Evolutionary conservation across 2,329 filamentous ascomycete species (phyloP), one percentile per base, ranked within the genome.

Genomic region (Cordyceps cicadae): DNA sequence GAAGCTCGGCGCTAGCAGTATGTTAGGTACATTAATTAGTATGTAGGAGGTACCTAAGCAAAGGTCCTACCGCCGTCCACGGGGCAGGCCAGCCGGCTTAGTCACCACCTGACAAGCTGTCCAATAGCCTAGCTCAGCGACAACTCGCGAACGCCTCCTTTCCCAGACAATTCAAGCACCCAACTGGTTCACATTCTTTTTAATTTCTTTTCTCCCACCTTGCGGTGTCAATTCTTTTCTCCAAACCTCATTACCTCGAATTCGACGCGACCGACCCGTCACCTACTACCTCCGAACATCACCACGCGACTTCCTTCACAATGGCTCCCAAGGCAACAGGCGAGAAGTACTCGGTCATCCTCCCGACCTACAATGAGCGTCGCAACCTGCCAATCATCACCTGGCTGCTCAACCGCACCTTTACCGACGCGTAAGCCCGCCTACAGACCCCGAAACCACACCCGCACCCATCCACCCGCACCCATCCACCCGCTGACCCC

Each of bases 351-450:
- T 96, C 93, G 67, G 88, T 99, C 72, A 93, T 99, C 72, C 86
- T 99, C 66, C 94, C 94, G 62, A 99, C 94, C 64, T 99, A 96
- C 85, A 97, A 99, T 76, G 94, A 99, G 84, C 90, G 94, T 72
- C 87, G 87, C 75, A 99, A 99, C 79, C 86, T 99, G 67, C 94
- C 94, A 70, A 94, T 99, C 74, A 91, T 97, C 72, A 85, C 88
- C 70, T 97, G 92, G 90, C 80, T 99, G 75, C 83, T 99, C 67
- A 90, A 96, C 79, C 88, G 87, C 74, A 97, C 88, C 64, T 97
- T 97, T 75, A 90, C 87, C 56, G 86, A 96, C 75, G 82, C 89
- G 93, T 97, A 80, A 65, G 85, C 52, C 29, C 49, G 29, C 53
- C 17, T 34, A 5, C 15, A 32, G 29, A 29, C 29, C 5, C 14